Percentiles rank a stretch among this genome's conserved stretches.
Evolutionary conservation across 305 asterid species (phyloP).

Genomic region (Fraxinus baroniana): DNA sequence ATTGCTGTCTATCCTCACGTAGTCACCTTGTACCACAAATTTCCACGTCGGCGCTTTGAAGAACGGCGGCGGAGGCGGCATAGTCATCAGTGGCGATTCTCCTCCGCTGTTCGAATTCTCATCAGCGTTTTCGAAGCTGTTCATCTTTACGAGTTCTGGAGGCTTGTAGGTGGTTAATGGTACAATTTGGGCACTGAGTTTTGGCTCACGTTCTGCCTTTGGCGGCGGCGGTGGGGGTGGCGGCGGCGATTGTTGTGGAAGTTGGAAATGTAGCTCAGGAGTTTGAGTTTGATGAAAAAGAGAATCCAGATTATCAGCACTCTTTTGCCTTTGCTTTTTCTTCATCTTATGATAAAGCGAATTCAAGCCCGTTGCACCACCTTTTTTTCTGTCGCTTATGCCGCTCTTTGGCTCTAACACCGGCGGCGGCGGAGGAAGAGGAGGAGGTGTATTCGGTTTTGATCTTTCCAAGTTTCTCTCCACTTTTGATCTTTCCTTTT

Average conservation of each 20-base stretch:
- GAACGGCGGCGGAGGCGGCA: constrained; percentile 71
- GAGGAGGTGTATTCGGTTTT: constrained; percentile 30
- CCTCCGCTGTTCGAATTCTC: constrained; percentile 63
- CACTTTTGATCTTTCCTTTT: constrained; percentile 38
- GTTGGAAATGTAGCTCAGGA: constrained; percentile 35
- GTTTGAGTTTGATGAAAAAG: constrained; percentile 53
- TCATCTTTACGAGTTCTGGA: constrained; percentile 29
- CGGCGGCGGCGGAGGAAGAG: constrained; percentile 40
- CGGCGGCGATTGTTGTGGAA: constrained; percentile 38
- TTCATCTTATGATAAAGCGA: constrained; percentile 72
- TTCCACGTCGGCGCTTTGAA: constrained; percentile 64
- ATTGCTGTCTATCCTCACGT: constrained; percentile 62
- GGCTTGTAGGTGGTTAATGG: constrained; percentile 19
- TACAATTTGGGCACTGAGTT: constrained; percentile 22
- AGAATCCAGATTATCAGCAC: constrained; percentile 62
- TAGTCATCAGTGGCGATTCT: constrained; percentile 53
- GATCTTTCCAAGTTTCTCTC: constrained; percentile 22
- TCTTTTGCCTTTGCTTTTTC: constrained; percentile 57
- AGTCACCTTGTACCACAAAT: constrained; percentile 74
- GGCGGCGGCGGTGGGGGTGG: constrained; percentile 34
- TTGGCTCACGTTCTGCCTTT: constrained; percentile 27
- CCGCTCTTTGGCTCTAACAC: constrained; percentile 38
- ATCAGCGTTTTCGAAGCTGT: constrained; percentile 37
- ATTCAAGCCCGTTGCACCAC: constrained; percentile 45
- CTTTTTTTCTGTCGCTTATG: constrained; percentile 51